These are phyloP conservation scores for Penicillium maclennaniae DNA, from an alignment of 495 filamentous ascomycete species.

Conservation along the genomic window DNA sequence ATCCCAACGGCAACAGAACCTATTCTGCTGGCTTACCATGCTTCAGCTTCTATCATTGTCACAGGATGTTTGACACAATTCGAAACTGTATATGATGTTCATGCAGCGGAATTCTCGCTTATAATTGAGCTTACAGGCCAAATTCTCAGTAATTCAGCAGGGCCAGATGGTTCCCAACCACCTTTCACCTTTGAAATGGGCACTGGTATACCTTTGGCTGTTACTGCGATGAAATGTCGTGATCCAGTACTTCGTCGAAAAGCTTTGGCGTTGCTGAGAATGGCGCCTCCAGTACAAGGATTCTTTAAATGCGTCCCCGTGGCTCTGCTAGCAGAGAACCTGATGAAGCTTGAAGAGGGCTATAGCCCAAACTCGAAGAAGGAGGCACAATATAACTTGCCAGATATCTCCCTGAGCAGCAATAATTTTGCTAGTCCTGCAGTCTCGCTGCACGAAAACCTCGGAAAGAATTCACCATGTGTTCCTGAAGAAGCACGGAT, in stretches of 20 bases:
- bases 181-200: constrained; percentile 38
- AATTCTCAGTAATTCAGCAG: constrained; percentile 11
- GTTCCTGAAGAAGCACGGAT: constrained; percentile 33
- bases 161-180: constrained; percentile 22
- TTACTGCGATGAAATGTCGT: constrained; percentile 32
- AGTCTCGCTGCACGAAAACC: not conserved
- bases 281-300: constrained; percentile 28
- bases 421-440: not conserved
- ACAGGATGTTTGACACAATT: constrained; percentile 12
- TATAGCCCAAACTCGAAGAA: not conserved
- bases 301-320: constrained; percentile 22
- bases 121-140: constrained; percentile 29
- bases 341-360: constrained; percentile 33
- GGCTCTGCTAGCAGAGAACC: constrained; percentile 10
- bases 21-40: constrained; percentile 12
- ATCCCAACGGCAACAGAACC: constrained; percentile 1
- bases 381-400: not conserved
- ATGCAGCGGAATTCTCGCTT: constrained; percentile 23
- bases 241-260: constrained; percentile 25
- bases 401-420: too few relatives aligned
- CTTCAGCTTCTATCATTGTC: constrained; percentile 10
- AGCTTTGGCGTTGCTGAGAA: constrained; percentile 25
- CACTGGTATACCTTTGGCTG: constrained; percentile 32
- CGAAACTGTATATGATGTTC: constrained; percentile 20
- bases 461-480: not conserved